Conservation (phyloP, 495 filamentous ascomycete genomes). For the Xylaria curta region DNA sequence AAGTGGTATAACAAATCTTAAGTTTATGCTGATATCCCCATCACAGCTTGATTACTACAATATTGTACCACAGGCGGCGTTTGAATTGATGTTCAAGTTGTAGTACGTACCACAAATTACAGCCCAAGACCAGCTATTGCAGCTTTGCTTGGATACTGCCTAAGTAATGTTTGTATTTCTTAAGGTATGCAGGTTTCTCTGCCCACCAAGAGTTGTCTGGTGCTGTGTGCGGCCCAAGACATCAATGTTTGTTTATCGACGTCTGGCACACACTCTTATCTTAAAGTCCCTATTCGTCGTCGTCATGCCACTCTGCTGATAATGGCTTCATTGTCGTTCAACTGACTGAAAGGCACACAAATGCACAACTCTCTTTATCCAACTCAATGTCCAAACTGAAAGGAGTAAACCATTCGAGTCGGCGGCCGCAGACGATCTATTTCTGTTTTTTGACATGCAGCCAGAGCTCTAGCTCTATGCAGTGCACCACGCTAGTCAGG, state of each 20-base stretch:
- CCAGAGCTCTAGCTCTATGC: slow-evolving; percentile 8
- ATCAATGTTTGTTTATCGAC: slow-evolving; percentile 17
- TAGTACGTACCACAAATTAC: not conserved
- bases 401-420: not conserved
- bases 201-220: not conserved
- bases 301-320: not conserved
- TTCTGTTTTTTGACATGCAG: slow-evolving; percentile 21
- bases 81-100: not conserved
- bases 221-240: slow-evolving; percentile 1
- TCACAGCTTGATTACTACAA: not conserved
- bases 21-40: not conserved
- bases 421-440: slow-evolving; percentile 11
- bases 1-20: not conserved
- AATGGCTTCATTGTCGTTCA: slow-evolving; percentile 13
- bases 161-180: not conserved
- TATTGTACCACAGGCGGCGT: not conserved
- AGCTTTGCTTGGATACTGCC: not conserved
- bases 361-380: slow-evolving; percentile 12
- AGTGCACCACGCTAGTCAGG: slow-evolving; percentile 4
- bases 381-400: not conserved
- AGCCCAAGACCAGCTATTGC: not conserved
- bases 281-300: not conserved
- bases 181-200: not conserved
- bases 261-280: not conserved
- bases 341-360: not conserved